A percentile compares a stretch with the other conserved stretches of the same genome.
Evolutionary conservation across 2,329 filamentous ascomycete genomes (phyloP).

Genomic region (Aureobasidium namibiae): DNA sequence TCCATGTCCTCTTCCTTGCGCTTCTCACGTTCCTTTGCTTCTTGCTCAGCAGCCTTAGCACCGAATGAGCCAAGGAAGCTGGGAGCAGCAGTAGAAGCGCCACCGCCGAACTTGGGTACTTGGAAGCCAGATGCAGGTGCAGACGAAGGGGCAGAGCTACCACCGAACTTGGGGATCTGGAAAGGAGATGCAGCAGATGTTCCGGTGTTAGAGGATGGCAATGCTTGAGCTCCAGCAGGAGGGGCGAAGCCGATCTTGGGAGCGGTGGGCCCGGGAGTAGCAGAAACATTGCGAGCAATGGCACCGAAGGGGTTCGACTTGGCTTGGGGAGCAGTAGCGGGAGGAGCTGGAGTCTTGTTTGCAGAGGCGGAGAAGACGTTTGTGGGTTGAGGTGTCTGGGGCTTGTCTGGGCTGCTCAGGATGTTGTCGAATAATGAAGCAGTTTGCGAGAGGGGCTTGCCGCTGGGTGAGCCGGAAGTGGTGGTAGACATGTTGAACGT

Average conservation of each 20-base stretch:
- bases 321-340: neutral
- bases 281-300: conserved; percentile 8
- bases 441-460: conserved; percentile 13
- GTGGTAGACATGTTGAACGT: neutral
- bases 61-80: conserved; percentile 38
- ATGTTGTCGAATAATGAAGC: conserved; percentile 16
- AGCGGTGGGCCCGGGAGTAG: neutral
- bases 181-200: neutral
- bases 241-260: neutral
- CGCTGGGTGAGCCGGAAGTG: neutral
- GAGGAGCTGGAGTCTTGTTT: conserved; percentile 2
- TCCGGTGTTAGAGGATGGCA: neutral
- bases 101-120: neutral
- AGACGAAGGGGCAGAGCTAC: neutral
- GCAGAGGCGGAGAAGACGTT: neutral
- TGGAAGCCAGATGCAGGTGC: conserved; percentile 26
- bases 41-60: conserved; percentile 29
- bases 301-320: conserved; percentile 15
- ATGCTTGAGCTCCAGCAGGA: neutral
- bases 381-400: neutral
- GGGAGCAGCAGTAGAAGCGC: neutral
- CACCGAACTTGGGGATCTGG: neutral
- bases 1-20: conserved; percentile 45
- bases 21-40: conserved; percentile 38
- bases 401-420: conserved; percentile 11